Evolutionary conservation across 768 basidiomycete species (phyloP), one percentile per base, ranked within the genome.

Genomic region (Amyloporia xantha): DNA sequence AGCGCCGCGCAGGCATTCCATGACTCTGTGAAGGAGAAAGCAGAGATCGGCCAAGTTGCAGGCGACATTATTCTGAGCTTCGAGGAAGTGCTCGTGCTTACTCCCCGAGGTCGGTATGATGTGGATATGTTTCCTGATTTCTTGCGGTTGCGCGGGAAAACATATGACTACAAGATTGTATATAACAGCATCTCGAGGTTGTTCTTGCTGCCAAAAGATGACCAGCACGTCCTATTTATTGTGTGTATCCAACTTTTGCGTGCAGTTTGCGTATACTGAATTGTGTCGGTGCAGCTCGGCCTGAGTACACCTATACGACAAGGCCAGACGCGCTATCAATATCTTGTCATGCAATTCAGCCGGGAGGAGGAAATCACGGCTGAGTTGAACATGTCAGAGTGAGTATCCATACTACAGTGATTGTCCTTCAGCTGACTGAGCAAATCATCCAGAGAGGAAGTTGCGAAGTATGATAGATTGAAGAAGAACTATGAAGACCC

Each of bases 51-150:
- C 0, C 86, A 92, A 64, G 86, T 91, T 25, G 79, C 82, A 2
- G 96, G 94, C 36, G 91, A 96, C 60, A 79, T 91, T 50, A 89
- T 99, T 26, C 76, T 96, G 57, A 89, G 90, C 64, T 96, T 99
- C 59, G 89, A 92, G 61, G 96, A 99, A 57, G 86, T 98, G 13
- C 78, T 93, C 20, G 91, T 98, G 4, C 74, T 93, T 39, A 98
- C 96, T 0, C 96, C 96, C 51, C 84, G 95, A 75, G 94, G 95
- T 46, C 84, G 92, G 47, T 96, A 94, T 66, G 94, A 97, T 59
- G 86, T 99, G 69, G 96, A 98, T 69, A 92, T 99, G 87, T 97
- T 91, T 74, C 83, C 83, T 21, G 89, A 90, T 46, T 98, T 93
- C 71, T 66, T 99, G 62, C 84, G 96, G 37, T 70, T 98, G 26